These are phyloP conservation scores for Talinum fruticosum DNA, from an alignment of 148 eudicot genomes.

Conservation along the genomic window DNA sequence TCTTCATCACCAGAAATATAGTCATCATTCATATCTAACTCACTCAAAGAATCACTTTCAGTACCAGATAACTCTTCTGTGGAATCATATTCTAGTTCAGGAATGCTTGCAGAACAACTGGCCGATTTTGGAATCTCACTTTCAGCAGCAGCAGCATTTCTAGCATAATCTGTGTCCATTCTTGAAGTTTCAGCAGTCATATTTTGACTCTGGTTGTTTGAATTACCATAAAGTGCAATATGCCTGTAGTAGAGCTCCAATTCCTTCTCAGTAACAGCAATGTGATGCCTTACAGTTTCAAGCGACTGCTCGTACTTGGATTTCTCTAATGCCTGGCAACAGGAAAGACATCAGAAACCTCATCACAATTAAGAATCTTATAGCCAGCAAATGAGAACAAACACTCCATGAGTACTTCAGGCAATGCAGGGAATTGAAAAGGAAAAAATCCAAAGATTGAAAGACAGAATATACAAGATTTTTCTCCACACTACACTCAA, in stretches of 20 bases:
- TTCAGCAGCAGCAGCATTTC: conserved; percentile 15
- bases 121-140: conserved; percentile 9
- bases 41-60: conserved; percentile 28
- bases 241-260: conserved; percentile 88
- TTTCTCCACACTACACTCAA: background rate
- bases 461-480: background rate
- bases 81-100: conserved; percentile 25
- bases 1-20: conserved; percentile 14
- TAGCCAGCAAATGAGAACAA: background rate
- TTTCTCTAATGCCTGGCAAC: conserved; percentile 71
- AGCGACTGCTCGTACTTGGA: conserved; percentile 93
- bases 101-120: conserved; percentile 15
- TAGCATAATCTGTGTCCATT: conserved; percentile 16
- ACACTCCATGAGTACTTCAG: background rate
- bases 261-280: conserved; percentile 79
- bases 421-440: background rate
- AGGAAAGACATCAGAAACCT: background rate
- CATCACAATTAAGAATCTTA: background rate
- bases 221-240: conserved; percentile 68
- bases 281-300: conserved; percentile 76
- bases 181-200: conserved; percentile 30
- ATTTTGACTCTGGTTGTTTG: conserved; percentile 33
- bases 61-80: conserved; percentile 28
- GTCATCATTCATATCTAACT: conserved; percentile 27
- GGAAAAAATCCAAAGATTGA: background rate